These are phyloP conservation scores for Macrophomina tecta DNA, from an alignment of 2,329 filamentous ascomycete genomes.

Conservation along the genomic window DNA sequence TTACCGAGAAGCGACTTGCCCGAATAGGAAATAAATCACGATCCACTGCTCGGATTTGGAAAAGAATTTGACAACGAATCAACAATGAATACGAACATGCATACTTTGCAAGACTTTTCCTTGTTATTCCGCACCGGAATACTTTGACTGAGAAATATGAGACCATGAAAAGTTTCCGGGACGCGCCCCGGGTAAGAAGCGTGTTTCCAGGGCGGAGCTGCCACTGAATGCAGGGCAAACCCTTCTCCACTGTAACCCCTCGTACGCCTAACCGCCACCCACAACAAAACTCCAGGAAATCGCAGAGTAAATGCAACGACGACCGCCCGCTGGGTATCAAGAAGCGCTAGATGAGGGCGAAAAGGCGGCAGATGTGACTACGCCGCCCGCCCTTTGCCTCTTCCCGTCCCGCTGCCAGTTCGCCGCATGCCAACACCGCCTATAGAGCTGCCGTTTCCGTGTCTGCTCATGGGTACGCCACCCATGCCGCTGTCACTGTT, in stretches of 20 bases:
- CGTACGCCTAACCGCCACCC: not conserved
- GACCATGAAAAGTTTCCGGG: not conserved
- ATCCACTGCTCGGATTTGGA: not conserved
- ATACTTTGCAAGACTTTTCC: not conserved
- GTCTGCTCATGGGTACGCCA: constrained; percentile 44
- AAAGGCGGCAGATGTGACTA: constrained; percentile 1
- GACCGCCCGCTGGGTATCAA: constrained; percentile 12
- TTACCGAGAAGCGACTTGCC: constrained; percentile 1
- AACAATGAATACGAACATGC: not conserved
- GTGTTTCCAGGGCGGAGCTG: no score
- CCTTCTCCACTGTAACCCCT: not conserved
- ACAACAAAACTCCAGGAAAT: not conserved
- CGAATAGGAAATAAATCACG: not conserved
- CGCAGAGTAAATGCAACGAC: constrained; percentile 18
- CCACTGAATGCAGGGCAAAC: no score
- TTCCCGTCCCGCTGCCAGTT: constrained; percentile 45
- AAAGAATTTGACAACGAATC: not conserved
- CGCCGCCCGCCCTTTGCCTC: constrained; percentile 38
- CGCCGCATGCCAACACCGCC: constrained; percentile 45
- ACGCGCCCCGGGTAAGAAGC: no score
- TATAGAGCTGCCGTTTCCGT: constrained; percentile 39
- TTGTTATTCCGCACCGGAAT: not conserved
- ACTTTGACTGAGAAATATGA: not conserved
- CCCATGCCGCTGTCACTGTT: constrained; percentile 31
- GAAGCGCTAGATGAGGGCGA: not conserved